Conservation (phyloP, 768 basidiomycete species). For the Boletales sp. region DNA sequence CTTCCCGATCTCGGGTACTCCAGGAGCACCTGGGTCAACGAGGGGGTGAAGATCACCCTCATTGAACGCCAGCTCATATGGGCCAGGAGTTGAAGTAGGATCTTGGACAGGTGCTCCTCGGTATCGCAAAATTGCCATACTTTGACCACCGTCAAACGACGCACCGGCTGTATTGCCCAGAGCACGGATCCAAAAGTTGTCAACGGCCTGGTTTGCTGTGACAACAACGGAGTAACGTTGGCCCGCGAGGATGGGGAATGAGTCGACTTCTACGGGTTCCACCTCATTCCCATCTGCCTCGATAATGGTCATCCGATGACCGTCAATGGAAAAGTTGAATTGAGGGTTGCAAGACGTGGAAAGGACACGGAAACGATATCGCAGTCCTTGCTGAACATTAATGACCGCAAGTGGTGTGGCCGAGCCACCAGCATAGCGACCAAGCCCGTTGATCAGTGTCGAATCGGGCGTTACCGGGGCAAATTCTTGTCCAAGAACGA, state of each 20-base stretch:
- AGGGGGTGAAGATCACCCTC: conserved; percentile 38
- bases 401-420: conserved; percentile 38
- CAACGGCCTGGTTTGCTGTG: conserved; percentile 38
- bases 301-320: conserved; percentile 44
- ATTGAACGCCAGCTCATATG: neutral
- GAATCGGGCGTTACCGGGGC: conserved; percentile 25
- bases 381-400: conserved; percentile 33
- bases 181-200: conserved; percentile 53
- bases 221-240: conserved; percentile 42
- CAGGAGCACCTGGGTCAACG: conserved; percentile 30
- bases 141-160: conserved; percentile 33
- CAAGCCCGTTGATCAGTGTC: conserved; percentile 48
- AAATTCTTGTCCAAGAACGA: conserved; percentile 4
- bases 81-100: too few relatives aligned
- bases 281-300: conserved; percentile 45
- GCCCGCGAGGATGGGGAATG: conserved; percentile 25
- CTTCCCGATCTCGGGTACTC: conserved; percentile 29
- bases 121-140: conserved; percentile 49
- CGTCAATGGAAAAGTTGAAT: conserved; percentile 39
- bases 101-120: conserved; percentile 29
- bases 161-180: conserved; percentile 29
- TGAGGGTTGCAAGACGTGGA: conserved; percentile 42
- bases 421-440: conserved; percentile 40
- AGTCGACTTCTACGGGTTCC: conserved; percentile 37
- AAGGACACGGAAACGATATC: conserved; percentile 51